Percentiles rank a stretch among this genome's conserved stretches.
phyloP scores from a whole-genome alignment of 139 green algal genomes.

The Zygnema circumcarinatum region DNA sequence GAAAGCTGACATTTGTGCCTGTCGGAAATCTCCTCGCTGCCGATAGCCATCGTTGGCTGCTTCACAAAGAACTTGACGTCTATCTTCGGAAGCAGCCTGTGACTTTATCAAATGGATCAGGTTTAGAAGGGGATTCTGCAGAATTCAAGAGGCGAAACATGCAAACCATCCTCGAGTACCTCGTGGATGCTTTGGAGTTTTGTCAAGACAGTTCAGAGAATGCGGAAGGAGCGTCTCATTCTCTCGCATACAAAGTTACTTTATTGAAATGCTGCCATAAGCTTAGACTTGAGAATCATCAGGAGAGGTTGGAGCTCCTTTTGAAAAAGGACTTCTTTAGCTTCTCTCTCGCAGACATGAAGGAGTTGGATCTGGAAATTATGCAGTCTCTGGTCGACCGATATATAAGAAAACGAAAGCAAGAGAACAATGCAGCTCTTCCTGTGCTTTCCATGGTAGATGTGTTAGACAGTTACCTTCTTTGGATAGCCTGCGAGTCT shows the following conservation, averaged over 20 bases:
- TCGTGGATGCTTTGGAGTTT: too few species aligned
- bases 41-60: too few species aligned
- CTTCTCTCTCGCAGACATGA: not conserved
- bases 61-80: too few species aligned
- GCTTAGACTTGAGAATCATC: not conserved
- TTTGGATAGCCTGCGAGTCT: not conserved
- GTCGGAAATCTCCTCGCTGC: too few species aligned
- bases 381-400: not conserved
- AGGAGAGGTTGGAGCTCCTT: not conserved
- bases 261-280: not conserved
- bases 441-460: not conserved
- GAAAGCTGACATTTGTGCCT: too few species aligned
- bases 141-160: too few species aligned
- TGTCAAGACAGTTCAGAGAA: too few species aligned
- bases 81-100: too few species aligned
- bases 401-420: not conserved
- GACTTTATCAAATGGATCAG: too few species aligned
- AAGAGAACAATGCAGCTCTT: not conserved
- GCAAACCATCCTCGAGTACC: too few species aligned
- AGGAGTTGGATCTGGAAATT: not conserved
- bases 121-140: too few species aligned
- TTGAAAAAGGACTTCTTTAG: not conserved
- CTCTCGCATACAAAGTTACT: not conserved
- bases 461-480: not conserved
- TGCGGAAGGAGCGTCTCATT: too few species aligned